Conservation (phyloP, 768 basidiomycete species). For the Gloeopeniophorella convolvens region DNA sequence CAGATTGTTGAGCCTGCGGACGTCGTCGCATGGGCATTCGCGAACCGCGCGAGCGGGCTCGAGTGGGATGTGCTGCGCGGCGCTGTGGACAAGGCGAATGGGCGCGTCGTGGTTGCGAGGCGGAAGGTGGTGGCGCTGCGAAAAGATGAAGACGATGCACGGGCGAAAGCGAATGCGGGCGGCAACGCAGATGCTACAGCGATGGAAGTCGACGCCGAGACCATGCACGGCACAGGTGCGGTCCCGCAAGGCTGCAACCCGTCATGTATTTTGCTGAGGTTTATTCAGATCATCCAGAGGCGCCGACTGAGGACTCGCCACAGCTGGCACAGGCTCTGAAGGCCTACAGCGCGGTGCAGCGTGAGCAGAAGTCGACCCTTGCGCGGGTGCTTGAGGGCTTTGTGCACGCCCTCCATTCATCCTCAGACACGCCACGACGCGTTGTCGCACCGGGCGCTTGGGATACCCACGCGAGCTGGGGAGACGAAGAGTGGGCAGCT, state of each 20-base stretch:
- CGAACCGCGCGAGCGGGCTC: conserved; percentile 48
- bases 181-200: conserved; percentile 36
- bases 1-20: conserved; percentile 94
- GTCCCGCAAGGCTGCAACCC: too few species aligned
- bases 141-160: conserved; percentile 86
- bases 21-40: conserved; percentile 81
- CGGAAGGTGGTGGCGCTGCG: conserved; percentile 66
- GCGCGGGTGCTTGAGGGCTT: conserved; percentile 74
- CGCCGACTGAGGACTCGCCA: conserved; percentile 51
- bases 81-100: conserved; percentile 86
- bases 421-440: conserved; percentile 42
- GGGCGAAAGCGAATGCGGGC: conserved; percentile 56
- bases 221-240: conserved; percentile 45
- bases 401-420: conserved; percentile 32
- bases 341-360: conserved; percentile 64
- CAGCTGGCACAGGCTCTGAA: conserved; percentile 67
- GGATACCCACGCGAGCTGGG: conserved; percentile 66
- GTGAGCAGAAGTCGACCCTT: conserved; percentile 70
- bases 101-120: conserved; percentile 73
- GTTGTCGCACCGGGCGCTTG: conserved; percentile 64
- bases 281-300: conserved; percentile 33
- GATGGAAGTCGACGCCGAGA: conserved; percentile 70
- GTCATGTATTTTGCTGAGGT: background rate
- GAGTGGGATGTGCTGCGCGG: conserved; percentile 85
- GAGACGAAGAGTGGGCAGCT: conserved; percentile 66